These are phyloP conservation scores for Naganishia sp. DNA, from an alignment of 1,284 basidiomycete species.

Conservation along the genomic window DNA sequence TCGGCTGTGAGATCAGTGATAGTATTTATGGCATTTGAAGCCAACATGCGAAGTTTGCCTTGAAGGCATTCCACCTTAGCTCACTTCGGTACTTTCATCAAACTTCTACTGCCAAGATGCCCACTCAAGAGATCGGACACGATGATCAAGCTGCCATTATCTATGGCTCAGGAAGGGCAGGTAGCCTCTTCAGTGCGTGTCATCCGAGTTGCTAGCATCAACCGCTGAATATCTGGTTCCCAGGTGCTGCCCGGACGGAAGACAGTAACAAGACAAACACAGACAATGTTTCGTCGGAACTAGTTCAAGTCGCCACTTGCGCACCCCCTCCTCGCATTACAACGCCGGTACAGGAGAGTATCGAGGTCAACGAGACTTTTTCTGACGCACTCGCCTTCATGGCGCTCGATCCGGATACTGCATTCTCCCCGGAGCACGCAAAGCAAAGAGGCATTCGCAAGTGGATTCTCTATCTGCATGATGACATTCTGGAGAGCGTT, in stretches of 20 bases:
- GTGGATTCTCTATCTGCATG: constrained; percentile 19
- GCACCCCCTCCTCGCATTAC: neutral
- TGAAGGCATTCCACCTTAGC: neutral
- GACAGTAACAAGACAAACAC: neutral
- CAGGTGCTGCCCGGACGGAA: constrained; percentile 16
- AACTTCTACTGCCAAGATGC: neutral
- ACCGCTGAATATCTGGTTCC: neutral
- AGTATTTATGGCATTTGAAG: neutral
- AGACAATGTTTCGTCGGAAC: neutral
- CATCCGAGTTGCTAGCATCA: neutral
- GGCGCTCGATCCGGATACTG: constrained; percentile 5
- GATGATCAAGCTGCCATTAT: constrained; percentile 19
- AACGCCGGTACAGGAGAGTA: constrained; percentile 5
- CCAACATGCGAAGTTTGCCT: neutral
- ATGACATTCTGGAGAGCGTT: constrained; percentile 20
- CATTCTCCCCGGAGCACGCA: constrained; percentile 10
- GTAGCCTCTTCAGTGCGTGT: constrained; percentile 22
- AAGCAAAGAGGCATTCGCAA: constrained; percentile 18
- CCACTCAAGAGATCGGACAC: constrained; percentile 6
- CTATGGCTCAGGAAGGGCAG: constrained; percentile 4
- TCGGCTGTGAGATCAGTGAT: neutral
- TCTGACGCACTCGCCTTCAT: constrained; percentile 17
- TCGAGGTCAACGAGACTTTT: constrained; percentile 4
- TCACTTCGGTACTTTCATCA: neutral
- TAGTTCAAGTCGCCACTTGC: neutral